Base-by-base conservation (phyloP, 768 basidiomycete genomes). In the Macrolepiota fuliginosa region DNA sequence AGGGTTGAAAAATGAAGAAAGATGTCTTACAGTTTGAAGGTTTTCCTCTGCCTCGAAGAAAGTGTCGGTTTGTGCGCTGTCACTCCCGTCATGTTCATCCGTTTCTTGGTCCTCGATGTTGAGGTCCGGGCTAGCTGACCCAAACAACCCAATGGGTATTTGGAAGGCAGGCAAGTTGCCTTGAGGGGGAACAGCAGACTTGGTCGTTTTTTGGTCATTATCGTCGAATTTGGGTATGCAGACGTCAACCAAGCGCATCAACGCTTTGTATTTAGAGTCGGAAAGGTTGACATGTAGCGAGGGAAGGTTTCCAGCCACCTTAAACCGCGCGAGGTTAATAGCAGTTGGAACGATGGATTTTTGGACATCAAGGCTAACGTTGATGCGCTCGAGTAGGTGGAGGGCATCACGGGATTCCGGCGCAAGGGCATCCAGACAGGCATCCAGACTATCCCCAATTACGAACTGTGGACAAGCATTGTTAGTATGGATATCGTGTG, bases 171-270 rank as follows among this genome's bases (percentile, higher is more conserved):
- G 59, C 36, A 73, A 66, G 24, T 69, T 67, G 45, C 70, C 66
- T 50, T 65, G 68, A 2, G 66, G 64, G 55, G 65, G 65, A 19
- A 37, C 66, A 11, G 49, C 32, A 11, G 61, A 52, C 50, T 61
- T 56, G 11, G 72, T 70, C 13, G 37, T 58, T 10, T 62, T 51
- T 67, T 72, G 32, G 24, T 75, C 79, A 25, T 83, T 78, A 19
- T 83, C 78, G 47, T 84, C 89, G 66, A 98, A 89, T 61, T 88
- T 84, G 13, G 97, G 97, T 40, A 98, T 88, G 29, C 88, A 86
- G 27, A 95, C 88, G 68, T 98, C 96, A 67, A 98, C 84, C 60
- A 98, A 79, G 9, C 92, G 86, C 92, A 99, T 94, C 47, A 98
- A 74, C 1, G 89, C 84, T 74, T 96, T 90, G 75, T 96, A 96